phyloP scores from a whole-genome alignment of 2,329 filamentous ascomycete species.

The Raffaelea albimanens region DNA sequence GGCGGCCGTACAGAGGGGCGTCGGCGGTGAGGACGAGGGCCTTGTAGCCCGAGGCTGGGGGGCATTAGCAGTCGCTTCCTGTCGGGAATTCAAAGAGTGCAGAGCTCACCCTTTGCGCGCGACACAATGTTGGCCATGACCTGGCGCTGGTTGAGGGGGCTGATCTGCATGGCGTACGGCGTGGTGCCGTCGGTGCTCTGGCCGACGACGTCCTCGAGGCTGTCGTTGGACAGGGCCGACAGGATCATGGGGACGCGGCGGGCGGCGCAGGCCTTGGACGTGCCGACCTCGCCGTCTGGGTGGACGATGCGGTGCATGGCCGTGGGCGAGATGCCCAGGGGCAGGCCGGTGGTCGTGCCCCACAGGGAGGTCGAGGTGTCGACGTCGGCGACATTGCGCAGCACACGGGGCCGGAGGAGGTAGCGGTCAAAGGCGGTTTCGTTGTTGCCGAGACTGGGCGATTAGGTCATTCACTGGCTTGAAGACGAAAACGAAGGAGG shows the following conservation, averaged over 20 bases:
- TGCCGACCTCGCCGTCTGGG: constrained; percentile 37
- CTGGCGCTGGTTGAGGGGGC: not conserved
- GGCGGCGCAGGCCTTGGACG: not conserved
- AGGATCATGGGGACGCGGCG: not conserved
- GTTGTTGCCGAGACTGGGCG: not conserved
- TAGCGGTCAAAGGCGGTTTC: not conserved
- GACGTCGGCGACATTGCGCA: constrained; percentile 19
- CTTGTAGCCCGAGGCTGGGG: not conserved
- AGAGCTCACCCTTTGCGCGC: not conserved
- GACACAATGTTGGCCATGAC: not conserved
- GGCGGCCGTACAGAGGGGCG: not conserved
- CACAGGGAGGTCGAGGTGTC: constrained; percentile 29
- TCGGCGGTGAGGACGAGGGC: not conserved
- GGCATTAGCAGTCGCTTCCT: too few relatives aligned
- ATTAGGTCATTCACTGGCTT: too few relatives aligned
- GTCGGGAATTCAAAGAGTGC: not conserved
- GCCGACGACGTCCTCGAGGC: not conserved
- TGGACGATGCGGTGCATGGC: constrained; percentile 44
- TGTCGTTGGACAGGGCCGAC: not conserved
- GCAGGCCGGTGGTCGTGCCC: constrained; percentile 30
- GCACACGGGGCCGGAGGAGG: not conserved
- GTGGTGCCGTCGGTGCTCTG: not conserved
- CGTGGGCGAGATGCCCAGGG: constrained; percentile 43
- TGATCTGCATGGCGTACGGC: not conserved
- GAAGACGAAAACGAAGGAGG: too few relatives aligned